Evolutionary conservation across 139 green algal species (phyloP), one percentile per base, ranked within the genome.

Genomic region (Coelastrella sp.): DNA sequence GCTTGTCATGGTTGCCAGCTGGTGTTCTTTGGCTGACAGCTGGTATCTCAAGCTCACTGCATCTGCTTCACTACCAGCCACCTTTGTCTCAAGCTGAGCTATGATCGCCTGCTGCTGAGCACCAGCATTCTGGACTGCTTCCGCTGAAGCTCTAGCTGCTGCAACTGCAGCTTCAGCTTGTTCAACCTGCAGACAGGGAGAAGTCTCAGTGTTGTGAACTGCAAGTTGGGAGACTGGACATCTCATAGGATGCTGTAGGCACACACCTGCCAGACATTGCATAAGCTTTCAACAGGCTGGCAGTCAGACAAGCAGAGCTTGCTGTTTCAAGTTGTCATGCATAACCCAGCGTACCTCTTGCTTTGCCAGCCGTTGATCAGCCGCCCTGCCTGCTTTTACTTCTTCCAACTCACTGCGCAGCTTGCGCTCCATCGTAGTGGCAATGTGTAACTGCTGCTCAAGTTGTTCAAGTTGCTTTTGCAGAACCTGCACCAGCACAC

Each of bases 61-160:
- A 21, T 81, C 80, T 35, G 69, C 37, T 68, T 87, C 84, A 43
- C 38, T 43, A n/a, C 66, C 37, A 15, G 40, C 40, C 34, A 89
- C 68, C 75, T 90, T 81, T 13, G 89, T 75, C 67, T 92, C 89
- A 9, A 90, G 57, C 25, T 81, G 34, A n/a, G 77, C 57, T 38
- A 68, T 43, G 17, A 37, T 27, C 21, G 48, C 50, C 30, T 50
- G 25, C n/a, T 84, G 77, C 57, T 73, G 57, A 30, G 77, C 59
- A 48, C 23, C 59, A 21, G 77, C 77, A 15, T 23, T 23, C 38
- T 84, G 50, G 40, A 21, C 53, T 48, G 77, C 59, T 59, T 62
- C 77, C 32, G 59, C 59, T 34, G 45, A 17, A 3, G 59, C 34
- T 21, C 71, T 23, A 50, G 77, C 77, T 59, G 77, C 77, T 45